Percentiles rank a stretch among this genome's conserved stretches.
Conservation (phyloP, 73 alveolate genomes). For the Diophrys appendiculata region DNA sequence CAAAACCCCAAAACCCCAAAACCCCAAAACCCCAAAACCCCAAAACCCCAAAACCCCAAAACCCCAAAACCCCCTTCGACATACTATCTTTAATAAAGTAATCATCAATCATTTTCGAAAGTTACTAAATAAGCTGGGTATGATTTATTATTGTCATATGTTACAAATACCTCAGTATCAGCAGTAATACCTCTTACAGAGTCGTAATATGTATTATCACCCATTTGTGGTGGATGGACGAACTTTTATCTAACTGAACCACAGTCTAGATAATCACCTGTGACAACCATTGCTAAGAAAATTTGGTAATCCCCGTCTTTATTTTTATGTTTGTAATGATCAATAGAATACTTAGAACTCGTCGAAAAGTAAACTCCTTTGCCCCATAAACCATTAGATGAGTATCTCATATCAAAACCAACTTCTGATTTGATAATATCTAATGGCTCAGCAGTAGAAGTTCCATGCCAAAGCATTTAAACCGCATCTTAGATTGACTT, state of each 20-base stretch:
- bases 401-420: slow-evolving; percentile 53
- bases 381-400: slow-evolving; percentile 52
- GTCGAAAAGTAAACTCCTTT: slow-evolving; percentile 55
- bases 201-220: slow-evolving; percentile 13
- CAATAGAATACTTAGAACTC: slow-evolving; percentile 30
- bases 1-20: no score
- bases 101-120: no score
- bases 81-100: no score
- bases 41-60: no score
- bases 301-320: slow-evolving; percentile 7
- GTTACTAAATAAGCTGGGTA: slow-evolving; percentile 49
- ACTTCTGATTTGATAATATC: slow-evolving; percentile 25
- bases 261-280: slow-evolving; percentile 15
- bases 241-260: background rate
- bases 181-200: slow-evolving; percentile 19
- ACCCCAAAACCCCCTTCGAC: no score
- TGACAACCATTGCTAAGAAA: slow-evolving; percentile 27
- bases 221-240: background rate
- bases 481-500: no score
- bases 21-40: no score
- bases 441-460: slow-evolving; percentile 30
- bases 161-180: slow-evolving; percentile 23
- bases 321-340: background rate
- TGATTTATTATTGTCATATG: slow-evolving; percentile 36
- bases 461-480: slow-evolving; percentile 55